Evolutionary conservation across 805 yeast genomes (phyloP), one percentile per base, ranked within the genome.

Genomic region (Yarrowia keelungensis): DNA sequence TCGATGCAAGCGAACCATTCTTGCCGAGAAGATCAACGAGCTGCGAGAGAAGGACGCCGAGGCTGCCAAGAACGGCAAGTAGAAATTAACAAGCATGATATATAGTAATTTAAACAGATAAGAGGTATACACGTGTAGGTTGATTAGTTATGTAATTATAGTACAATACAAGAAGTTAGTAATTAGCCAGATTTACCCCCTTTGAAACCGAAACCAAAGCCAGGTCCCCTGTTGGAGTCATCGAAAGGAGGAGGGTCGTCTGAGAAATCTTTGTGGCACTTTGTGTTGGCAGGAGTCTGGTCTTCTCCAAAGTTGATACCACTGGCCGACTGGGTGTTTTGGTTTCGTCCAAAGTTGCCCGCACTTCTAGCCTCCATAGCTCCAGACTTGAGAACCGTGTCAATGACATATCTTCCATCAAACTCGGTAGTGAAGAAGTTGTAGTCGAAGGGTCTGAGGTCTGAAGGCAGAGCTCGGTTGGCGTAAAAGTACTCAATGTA

Each of bases 21-120:
- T 90, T 70, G 87, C 86, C 0, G 85, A 83, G 69, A 83, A 83
- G 74, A 84, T 89, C 46, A 83, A 82, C 69, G 82, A 84, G 69
- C 73, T 86, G 46, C 79, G 89, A 70, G 90, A 87, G 54, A 49
- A 38, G 56, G 67, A 46, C 15, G 43, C 32, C 7, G 32, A 42
- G 36, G 46, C 32, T 16, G 36, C 22, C 22, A 26, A 58, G 32
- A 42, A 59, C 12, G 51, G 41, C 5, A 16, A 59, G 41, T 7
- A 8, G 15, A 15, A 43, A 32, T n/a, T 53, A 19, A 38, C 14
- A 38, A 36, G 42, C 36, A 36, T 51, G 42, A 51, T 51, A 38
- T 10, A 10, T 38, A 38, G 10, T 38, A 11, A 38, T 38, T 38
- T 38, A 38, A 10, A 36, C 38, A 36, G 38, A 8, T 36, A 8